Conservation (phyloP, 371 early-diverging fungal species). For the Zopfochytrium polystomum region DNA sequence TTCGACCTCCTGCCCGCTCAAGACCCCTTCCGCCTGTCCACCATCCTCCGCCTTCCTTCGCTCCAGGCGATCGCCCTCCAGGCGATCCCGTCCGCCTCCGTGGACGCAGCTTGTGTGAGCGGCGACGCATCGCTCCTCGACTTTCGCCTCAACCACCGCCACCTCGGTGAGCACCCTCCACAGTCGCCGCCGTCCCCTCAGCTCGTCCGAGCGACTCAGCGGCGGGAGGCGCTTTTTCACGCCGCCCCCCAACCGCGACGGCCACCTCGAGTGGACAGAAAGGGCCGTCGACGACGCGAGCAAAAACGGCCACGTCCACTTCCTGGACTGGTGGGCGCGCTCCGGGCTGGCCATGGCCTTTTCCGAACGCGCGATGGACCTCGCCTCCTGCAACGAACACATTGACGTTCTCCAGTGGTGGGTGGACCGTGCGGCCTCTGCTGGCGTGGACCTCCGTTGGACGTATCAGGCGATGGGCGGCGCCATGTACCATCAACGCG, state of each 20-base stretch:
- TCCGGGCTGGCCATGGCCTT: not conserved
- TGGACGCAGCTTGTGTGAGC: not conserved
- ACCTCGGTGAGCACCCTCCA: no score
- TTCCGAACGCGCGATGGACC: conserved; percentile 4
- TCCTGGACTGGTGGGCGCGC: conserved; percentile 3
- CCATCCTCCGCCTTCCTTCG: not conserved
- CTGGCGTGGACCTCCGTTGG: not conserved
- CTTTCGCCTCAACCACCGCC: not conserved
- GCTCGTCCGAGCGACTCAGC: no score
- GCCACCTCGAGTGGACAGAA: not conserved
- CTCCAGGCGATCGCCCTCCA: not conserved
- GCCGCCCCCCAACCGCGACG: no score
- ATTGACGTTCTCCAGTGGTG: conserved; percentile 13
- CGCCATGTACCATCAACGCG: not conserved
- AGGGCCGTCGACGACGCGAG: not conserved
- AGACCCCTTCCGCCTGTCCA: not conserved
- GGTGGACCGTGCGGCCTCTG: not conserved
- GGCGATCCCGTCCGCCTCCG: not conserved
- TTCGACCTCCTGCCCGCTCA: not conserved
- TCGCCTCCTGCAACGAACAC: conserved; percentile 6
- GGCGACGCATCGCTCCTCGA: not conserved
- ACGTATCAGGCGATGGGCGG: conserved; percentile 7
- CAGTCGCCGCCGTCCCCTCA: no score
- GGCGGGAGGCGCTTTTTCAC: no score
- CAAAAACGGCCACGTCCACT: not conserved